Percentiles rank a stretch among this genome's conserved stretches.
Evolutionary conservation across 495 filamentous ascomycete genomes (phyloP).

Genomic region (Lichina pygmaea): DNA sequence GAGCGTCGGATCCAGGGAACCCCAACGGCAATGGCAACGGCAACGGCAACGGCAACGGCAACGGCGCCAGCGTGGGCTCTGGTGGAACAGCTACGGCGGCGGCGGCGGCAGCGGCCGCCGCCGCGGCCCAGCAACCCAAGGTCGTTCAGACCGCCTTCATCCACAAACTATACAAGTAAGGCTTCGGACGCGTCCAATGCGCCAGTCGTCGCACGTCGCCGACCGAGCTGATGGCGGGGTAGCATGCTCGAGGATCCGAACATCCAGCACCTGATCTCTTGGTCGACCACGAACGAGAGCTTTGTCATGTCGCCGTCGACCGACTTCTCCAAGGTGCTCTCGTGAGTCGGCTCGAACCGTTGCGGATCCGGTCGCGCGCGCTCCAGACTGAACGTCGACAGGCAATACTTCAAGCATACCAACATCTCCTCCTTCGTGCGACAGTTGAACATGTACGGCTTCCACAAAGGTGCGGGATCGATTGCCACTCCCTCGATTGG

Average conservation of each 20-base stretch:
- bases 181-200: constrained; percentile 2
- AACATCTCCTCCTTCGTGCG: constrained; percentile 97
- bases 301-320: constrained; percentile 95
- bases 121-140: constrained; percentile 71
- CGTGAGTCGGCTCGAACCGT: constrained; percentile 28
- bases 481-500: constrained; percentile 71
- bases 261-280: constrained; percentile 89
- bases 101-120: constrained; percentile 37
- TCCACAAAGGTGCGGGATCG: constrained; percentile 68
- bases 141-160: constrained; percentile 99
- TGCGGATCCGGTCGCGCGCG: constrained; percentile 1
- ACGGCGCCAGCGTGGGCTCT: neutral
- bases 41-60: neutral
- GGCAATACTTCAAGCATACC: constrained; percentile 96
- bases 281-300: constrained; percentile 80
- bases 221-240: constrained; percentile 1
- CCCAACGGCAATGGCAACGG: neutral
- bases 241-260: constrained; percentile 90
- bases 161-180: constrained; percentile 96
- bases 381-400: constrained; percentile 8
- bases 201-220: constrained; percentile 1
- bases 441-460: constrained; percentile 98
- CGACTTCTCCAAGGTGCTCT: constrained; percentile 94
- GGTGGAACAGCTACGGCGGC: neutral
- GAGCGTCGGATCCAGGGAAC: constrained; percentile 1